These are phyloP conservation scores for Trichophyton schoenleinii DNA, from an alignment of 2,329 filamentous ascomycete genomes.

Conservation along the genomic window DNA sequence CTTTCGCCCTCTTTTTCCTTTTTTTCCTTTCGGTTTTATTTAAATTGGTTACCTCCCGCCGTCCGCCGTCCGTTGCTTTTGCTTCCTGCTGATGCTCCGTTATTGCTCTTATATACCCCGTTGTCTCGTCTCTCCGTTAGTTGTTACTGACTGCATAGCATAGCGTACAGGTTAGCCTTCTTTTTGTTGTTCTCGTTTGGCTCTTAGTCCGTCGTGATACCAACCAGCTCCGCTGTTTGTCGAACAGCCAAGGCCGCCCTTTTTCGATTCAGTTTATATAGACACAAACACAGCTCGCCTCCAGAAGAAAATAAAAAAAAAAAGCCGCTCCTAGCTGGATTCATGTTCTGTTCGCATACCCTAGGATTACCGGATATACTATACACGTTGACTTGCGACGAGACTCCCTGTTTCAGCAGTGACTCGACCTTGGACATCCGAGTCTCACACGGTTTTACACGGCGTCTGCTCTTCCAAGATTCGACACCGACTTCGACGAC, in stretches of 20 bases:
- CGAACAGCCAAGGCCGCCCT: background rate
- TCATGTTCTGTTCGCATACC: background rate
- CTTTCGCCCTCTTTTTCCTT: background rate
- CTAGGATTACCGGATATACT: background rate
- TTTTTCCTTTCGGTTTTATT: background rate
- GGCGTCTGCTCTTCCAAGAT: slow-evolving; percentile 8
- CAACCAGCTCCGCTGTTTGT: background rate
- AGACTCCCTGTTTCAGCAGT: background rate
- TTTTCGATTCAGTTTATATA: background rate
- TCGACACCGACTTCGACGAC: slow-evolving; percentile 8
- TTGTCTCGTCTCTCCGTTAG: background rate
- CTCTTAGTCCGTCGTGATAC: background rate
- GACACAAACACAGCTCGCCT: background rate
- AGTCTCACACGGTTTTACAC: background rate
- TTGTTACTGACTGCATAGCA: background rate
- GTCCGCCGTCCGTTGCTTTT: background rate
- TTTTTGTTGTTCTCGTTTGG: background rate
- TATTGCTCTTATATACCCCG: background rate
- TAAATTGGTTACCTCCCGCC: slow-evolving; percentile 2
- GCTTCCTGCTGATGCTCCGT: background rate
- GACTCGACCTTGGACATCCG: background rate
- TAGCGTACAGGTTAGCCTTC: background rate
- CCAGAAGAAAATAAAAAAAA: too few relatives aligned
- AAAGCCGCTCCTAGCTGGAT: background rate
- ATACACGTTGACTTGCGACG: background rate